Evolutionary conservation across 164 flowering plant genomes (phyloP), one percentile per base, ranked within the genome.

Genomic region (Dillenia turbinata): DNA sequence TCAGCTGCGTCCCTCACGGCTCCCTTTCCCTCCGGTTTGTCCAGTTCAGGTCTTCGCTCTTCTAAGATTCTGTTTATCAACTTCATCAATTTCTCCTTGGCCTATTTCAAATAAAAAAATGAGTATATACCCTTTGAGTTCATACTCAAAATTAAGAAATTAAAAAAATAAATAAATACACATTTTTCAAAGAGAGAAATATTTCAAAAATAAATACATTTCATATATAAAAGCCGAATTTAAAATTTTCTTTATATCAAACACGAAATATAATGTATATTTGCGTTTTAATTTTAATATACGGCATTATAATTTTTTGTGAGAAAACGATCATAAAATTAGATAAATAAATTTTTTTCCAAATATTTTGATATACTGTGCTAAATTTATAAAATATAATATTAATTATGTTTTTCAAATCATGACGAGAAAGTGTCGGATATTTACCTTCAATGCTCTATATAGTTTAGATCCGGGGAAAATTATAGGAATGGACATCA

Each of bases 401-500:
- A 33, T 33, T 33, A 33, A 4, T 5, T 5, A 2, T 33, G 40
- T 33, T 33, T 33, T 33, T 4, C 40, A 5, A 4, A 1, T 19
- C 22, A 19, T 4, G 40, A 6, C 6, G 40, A 33, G 40, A 33
- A 33, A 33, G 5, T 33, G 40, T 33, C 7, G 40, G 40, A 52
- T 11, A 11, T 8, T 46, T 72, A 88, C 99, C 97, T 92, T 84
- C 57, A 95, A 61, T 33, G 99, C 88, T 68, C 83, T 90, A 60
- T 87, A 78, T 0, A 95, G 65, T 59, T 77, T 80, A 9, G 92
- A 85, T 16, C 98, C 97, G 5, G 99, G 99, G 19, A 95, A 55
- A 50, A 87, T 95, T 67, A 95, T 71, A 0, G 99, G 98, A 44
- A 95, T 19, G 64, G 89, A 92, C 10, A 95, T 81, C 66, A 95